Base-by-base conservation (phyloP, 345 rosid species). In the Moringa oleifera region DNA sequence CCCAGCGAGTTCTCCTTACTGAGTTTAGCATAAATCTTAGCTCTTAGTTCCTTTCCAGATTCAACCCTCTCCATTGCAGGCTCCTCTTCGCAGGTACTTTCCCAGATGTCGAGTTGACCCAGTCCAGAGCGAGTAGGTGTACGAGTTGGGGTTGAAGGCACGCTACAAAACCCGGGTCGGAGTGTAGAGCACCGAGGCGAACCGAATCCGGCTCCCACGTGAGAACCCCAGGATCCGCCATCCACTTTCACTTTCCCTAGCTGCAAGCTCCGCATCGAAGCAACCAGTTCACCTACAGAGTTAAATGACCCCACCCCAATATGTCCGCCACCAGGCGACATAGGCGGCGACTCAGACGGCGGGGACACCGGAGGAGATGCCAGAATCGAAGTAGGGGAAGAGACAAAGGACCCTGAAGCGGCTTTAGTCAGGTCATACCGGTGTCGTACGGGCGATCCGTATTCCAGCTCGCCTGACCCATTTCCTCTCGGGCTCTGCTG, bases 41-140 rank as follows among this genome's bases (percentile, higher is more conserved):
- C 89, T 65, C 92, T 73, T 15, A 86, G 23, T 52, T 78, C 81
- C 55, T 77, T 81, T 19, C 89, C 93, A 18, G 93, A 86, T 58
- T 86, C 93, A 33, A 86, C 89, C 25, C 87, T 53, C 59, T 80
- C 87, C 93, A 86, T 80, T 25, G 74, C 71, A 20, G 84, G 79
- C 54, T 75, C 82, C 46, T 85, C 87, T 41, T 67, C 75, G 2
- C 68, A 20, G 0, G 62, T 59, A 31, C n/a, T 25, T 0, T 81
- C 89, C 85, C 85, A 76, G 12, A 74, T n/a, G 6, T 82, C 83
- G 0, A 52, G 10, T 20, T 68, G 70, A 6, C 63, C 56, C 0
- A 50, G 11, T 16, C 73, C 63, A 17, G 71, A 59, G 20, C 78
- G 72, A 15, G 71, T 41, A 3, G 53, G 45, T 1, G 46, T 50